Evolutionary conservation across 352 stramenopile species (phyloP).

Genomic region (Globisporangium irregulare): DNA sequence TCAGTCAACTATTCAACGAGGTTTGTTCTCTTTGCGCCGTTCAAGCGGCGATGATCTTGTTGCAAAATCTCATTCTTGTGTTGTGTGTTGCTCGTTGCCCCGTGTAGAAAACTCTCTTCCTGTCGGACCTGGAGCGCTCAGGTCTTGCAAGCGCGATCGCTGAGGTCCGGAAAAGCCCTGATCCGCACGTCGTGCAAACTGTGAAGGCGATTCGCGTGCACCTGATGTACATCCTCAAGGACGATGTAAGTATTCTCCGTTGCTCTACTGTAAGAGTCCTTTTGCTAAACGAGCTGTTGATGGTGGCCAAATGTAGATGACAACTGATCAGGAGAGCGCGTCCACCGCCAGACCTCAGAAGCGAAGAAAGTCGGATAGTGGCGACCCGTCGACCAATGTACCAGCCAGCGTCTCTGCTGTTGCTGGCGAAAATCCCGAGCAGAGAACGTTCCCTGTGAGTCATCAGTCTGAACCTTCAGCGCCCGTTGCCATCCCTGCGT

Average conservation of each 20-base stretch:
- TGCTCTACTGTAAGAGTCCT: neutral
- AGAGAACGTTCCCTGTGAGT: neutral
- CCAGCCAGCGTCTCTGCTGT: neutral
- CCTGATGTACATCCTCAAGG: slow-evolving; percentile 18
- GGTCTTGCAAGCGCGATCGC: slow-evolving; percentile 15
- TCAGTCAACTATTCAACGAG: slow-evolving; percentile 19
- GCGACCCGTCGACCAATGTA: neutral
- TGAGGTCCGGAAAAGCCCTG: slow-evolving; percentile 17
- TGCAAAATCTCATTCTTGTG: no score
- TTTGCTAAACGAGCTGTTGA: neutral
- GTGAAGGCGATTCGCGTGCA: slow-evolving; percentile 20
- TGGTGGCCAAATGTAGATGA: neutral
- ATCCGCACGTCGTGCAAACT: slow-evolving; percentile 22
- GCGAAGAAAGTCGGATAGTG: neutral
- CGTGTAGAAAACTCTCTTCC: slow-evolving; percentile 13
- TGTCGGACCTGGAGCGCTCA: slow-evolving; percentile 16
- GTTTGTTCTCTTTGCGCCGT: neutral
- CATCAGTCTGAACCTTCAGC: neutral
- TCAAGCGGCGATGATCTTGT: no score
- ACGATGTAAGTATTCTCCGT: slow-evolving; percentile 6
- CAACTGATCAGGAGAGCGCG: neutral
- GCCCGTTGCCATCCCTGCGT: no score
- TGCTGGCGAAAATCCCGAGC: neutral
- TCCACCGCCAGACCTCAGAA: neutral
- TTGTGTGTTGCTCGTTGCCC: neutral